These are phyloP conservation scores for Pichia sp. DNA, from an alignment of 1,139 yeast genomes.

Conservation along the genomic window DNA sequence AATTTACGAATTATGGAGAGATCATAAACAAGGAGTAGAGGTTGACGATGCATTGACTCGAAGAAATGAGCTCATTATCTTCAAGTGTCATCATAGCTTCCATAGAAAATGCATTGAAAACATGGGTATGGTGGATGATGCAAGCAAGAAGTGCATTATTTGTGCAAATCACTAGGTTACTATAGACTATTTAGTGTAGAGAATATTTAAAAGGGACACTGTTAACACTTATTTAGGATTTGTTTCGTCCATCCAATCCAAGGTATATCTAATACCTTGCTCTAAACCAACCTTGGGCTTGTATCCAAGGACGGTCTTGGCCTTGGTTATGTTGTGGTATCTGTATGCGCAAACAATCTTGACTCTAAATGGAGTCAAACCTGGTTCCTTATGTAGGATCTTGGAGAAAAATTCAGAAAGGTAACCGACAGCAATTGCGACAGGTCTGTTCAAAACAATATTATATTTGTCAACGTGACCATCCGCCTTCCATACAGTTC, in stretches of 20 bases:
- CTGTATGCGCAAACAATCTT: slow-evolving; percentile 91
- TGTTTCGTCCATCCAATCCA: slow-evolving; percentile 84
- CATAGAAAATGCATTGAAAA: slow-evolving; percentile 53
- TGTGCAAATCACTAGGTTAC: slow-evolving; percentile 16
- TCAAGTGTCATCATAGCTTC: slow-evolving; percentile 60
- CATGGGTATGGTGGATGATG: slow-evolving; percentile 31
- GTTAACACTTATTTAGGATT: slow-evolving; percentile 2
- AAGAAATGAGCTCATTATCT: slow-evolving; percentile 34
- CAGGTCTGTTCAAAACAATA: slow-evolving; percentile 60
- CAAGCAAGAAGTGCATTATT: slow-evolving; percentile 23
- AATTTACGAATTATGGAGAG: slow-evolving; percentile 43
- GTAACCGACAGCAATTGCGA: slow-evolving; percentile 81
- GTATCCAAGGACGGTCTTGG: slow-evolving; percentile 71
- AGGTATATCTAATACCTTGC: slow-evolving; percentile 72
- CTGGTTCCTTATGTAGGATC: slow-evolving; percentile 75
- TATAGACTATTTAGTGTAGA: slow-evolving; percentile 19
- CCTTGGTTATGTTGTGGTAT: slow-evolving; percentile 87
- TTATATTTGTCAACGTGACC: slow-evolving; percentile 70
- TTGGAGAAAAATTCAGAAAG: slow-evolving; percentile 67
- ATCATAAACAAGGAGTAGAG: slow-evolving; percentile 15
- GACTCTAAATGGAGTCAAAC: slow-evolving; percentile 94
- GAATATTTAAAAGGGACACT: not conserved
- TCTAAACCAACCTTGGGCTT: slow-evolving; percentile 74
- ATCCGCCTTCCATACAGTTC: slow-evolving; percentile 96
- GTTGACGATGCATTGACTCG: slow-evolving; percentile 5